Conservation (phyloP, 306 rosid species). For the Neltuma alba region DNA sequence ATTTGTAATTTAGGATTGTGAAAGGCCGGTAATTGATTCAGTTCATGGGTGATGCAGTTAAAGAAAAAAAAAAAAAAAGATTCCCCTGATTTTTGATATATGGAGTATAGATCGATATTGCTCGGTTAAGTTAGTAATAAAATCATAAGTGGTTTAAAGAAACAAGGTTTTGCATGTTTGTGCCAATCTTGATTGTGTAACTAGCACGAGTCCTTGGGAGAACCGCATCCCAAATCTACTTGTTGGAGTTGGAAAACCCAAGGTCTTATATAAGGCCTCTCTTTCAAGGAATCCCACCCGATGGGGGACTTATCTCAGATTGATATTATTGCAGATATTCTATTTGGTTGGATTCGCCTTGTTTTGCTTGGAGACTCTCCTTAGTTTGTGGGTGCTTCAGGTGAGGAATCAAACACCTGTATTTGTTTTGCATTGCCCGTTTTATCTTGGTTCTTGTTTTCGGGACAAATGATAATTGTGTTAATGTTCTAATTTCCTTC, state of each 20-base stretch:
- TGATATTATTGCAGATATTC: conserved; percentile 64
- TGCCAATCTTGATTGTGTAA: not conserved
- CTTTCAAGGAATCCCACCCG: no score
- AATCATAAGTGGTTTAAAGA: not conserved
- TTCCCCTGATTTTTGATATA: not conserved
- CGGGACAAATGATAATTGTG: not conserved
- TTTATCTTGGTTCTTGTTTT: not conserved
- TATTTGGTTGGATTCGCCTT: conserved; percentile 87
- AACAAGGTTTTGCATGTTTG: not conserved
- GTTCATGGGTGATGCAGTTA: not conserved
- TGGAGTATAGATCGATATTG: not conserved
- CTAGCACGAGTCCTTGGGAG: no score
- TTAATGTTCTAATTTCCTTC: not conserved
- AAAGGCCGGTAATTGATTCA: not conserved
- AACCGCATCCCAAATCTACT: no score
- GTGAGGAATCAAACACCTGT: conserved; percentile 41
- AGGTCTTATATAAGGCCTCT: no score
- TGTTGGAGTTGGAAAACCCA: no score
- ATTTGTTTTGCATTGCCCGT: conserved; percentile 4
- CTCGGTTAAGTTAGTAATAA: not conserved
- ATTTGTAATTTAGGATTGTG: not conserved
- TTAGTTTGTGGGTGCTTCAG: conserved; percentile 97
- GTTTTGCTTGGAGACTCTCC: conserved; percentile 95
- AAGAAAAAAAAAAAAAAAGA: no score
- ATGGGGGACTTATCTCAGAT: no score